Conservation (phyloP, 139 green algal species). For the Volvox africanus region DNA sequence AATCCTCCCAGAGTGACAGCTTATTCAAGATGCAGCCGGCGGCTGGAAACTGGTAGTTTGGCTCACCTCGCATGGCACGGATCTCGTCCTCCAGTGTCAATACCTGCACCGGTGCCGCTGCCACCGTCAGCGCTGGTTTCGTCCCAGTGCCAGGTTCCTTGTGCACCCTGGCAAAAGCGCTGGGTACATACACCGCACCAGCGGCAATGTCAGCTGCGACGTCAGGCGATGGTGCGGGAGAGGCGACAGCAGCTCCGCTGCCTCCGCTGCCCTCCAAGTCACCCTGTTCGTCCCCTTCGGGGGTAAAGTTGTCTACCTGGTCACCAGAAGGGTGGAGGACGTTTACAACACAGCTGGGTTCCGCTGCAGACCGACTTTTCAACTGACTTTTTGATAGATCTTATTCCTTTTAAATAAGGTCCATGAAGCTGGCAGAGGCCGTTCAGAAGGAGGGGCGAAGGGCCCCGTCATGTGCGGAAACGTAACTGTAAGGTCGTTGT, state of each 20-base stretch:
- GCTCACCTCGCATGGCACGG: background rate
- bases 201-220: background rate
- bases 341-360: background rate
- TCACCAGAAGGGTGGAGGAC: background rate
- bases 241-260: background rate
- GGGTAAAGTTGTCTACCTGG: constrained; percentile 45
- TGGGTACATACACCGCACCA: background rate
- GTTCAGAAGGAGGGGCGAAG: no score
- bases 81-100: constrained; percentile 35
- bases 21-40: no score
- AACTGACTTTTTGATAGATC: no score
- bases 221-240: background rate
- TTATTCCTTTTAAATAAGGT: no score
- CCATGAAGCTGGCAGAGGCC: no score
- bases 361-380: no score
- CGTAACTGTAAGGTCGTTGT: no score
- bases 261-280: background rate
- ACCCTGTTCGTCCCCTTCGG: background rate
- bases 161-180: background rate
- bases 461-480: no score
- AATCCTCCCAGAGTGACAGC: no score
- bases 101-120: background rate
- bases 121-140: background rate
- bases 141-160: background rate
- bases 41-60: no score